A percentile compares a stretch with the other conserved stretches of the same genome.
Evolutionary conservation across 139 green algal genomes (phyloP).

Genomic region (Chlorella sp.): DNA sequence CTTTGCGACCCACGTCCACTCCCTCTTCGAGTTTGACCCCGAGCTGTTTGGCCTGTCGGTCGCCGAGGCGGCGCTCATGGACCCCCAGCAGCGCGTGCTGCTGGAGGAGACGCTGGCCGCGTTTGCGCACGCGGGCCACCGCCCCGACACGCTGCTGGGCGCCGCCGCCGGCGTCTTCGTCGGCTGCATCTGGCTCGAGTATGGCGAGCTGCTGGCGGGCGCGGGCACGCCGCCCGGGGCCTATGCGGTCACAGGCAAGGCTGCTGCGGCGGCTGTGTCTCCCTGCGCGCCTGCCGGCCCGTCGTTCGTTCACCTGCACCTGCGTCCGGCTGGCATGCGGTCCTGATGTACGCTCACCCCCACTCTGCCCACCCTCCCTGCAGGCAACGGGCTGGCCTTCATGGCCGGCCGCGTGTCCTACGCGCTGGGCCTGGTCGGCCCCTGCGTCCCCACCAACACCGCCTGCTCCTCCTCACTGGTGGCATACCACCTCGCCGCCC

Average conservation of each 20-base stretch:
- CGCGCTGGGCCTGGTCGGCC: constrained; percentile 71
- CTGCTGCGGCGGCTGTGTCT: no score
- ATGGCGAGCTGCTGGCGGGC: constrained; percentile 61
- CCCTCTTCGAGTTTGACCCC: constrained; percentile 70
- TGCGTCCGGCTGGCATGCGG: no score
- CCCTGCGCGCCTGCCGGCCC: no score
- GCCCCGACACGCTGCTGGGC: constrained; percentile 30
- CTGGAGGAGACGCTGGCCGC: constrained; percentile 54
- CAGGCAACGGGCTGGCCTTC: constrained; percentile 60
- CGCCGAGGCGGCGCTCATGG: constrained; percentile 72
- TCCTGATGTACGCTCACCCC: no score
- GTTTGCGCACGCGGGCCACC: constrained; percentile 17
- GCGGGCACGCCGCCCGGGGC: constrained; percentile 46
- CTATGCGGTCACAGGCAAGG: constrained; percentile 78
- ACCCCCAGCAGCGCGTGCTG: constrained; percentile 80
- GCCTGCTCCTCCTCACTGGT: constrained; percentile 86
- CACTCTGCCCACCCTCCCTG: constrained; percentile 62
- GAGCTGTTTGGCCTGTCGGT: constrained; percentile 59
- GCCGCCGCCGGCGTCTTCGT: constrained; percentile 63
- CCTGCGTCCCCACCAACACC: constrained; percentile 84
- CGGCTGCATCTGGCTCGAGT: constrained; percentile 80
- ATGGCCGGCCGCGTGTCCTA: constrained; percentile 76
- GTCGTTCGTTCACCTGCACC: no score
- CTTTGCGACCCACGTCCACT: constrained; percentile 71
- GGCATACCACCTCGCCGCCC: constrained; percentile 69